phyloP scores from a whole-genome alignment of 208 protist species.

The Leishmania arabica region DNA sequence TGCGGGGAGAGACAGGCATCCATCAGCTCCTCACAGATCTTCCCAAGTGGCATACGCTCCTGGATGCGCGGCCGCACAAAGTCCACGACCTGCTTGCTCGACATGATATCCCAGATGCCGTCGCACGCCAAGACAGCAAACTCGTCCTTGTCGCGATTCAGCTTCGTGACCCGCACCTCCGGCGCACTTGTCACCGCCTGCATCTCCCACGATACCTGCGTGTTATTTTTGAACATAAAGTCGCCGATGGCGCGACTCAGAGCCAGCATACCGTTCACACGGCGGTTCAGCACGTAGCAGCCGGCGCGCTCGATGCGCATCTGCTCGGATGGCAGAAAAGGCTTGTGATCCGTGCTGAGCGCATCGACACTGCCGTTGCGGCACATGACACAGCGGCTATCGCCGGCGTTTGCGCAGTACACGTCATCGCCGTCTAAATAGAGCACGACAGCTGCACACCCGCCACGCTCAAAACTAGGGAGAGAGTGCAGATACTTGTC shows the following conservation, averaged over 20 bases:
- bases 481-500: constrained; percentile 74
- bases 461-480: constrained; percentile 64
- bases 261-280: constrained; percentile 95
- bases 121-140: constrained; percentile 93
- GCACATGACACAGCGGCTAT: constrained; percentile 91
- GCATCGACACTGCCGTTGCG: constrained; percentile 84
- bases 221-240: constrained; percentile 92
- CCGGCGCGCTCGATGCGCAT: constrained; percentile 90
- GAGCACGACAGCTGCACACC: constrained; percentile 87
- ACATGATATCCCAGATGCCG: constrained; percentile 94
- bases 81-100: constrained; percentile 84
- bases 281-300: constrained; percentile 90
- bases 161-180: constrained; percentile 62
- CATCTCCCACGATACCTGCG: constrained; percentile 82
- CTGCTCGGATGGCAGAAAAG: constrained; percentile 76
- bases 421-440: constrained; percentile 79
- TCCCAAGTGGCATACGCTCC: constrained; percentile 50
- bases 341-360: constrained; percentile 95
- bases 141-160: constrained; percentile 85
- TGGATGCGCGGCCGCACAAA: constrained; percentile 77
- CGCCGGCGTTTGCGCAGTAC: constrained; percentile 93
- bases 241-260: constrained; percentile 96
- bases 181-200: constrained; percentile 91
- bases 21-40: constrained; percentile 78
- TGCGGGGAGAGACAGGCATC: constrained; percentile 79